Evolutionary conservation across 148 eudicot genomes (phyloP).

Genomic region (Rhododendron ovatum): DNA sequence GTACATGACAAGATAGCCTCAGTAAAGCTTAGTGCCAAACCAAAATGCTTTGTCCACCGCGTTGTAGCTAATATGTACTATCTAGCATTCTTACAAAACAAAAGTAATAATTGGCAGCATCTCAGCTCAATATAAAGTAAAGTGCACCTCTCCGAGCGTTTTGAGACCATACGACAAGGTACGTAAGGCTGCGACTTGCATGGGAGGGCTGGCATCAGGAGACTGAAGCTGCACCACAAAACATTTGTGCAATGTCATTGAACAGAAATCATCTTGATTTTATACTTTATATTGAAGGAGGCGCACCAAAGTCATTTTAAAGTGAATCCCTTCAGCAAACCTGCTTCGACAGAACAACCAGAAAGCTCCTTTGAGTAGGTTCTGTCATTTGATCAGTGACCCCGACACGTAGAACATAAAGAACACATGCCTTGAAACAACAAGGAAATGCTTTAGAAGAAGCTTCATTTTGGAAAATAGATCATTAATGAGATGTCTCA

Average conservation of each 20-base stretch:
- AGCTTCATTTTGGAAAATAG: constrained; percentile 7
- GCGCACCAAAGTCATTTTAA: background rate
- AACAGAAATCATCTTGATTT: constrained; percentile 1
- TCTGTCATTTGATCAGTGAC: constrained; percentile 95
- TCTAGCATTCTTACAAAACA: background rate
- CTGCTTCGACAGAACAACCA: constrained; percentile 85
- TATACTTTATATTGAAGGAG: background rate
- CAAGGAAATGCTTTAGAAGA: constrained; percentile 29
- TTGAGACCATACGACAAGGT: constrained; percentile 81
- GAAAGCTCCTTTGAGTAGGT: constrained; percentile 92
- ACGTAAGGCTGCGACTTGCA: constrained; percentile 81
- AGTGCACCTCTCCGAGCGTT: constrained; percentile 87
- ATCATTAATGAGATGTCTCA: background rate
- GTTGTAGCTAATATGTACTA: background rate
- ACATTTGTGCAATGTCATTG: background rate
- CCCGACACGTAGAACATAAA: constrained; percentile 92
- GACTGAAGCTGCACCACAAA: constrained; percentile 70
- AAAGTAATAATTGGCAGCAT: background rate
- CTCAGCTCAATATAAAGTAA: background rate
- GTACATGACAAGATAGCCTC: background rate
- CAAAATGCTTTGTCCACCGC: background rate
- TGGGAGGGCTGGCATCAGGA: constrained; percentile 62
- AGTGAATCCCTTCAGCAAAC: constrained; percentile 31
- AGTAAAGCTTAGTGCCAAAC: background rate
- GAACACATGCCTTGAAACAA: constrained; percentile 90